Evolutionary conservation across 2,329 filamentous ascomycete genomes (phyloP), one percentile per base, ranked within the genome.

Genomic region (Stromatinia cepivora): DNA sequence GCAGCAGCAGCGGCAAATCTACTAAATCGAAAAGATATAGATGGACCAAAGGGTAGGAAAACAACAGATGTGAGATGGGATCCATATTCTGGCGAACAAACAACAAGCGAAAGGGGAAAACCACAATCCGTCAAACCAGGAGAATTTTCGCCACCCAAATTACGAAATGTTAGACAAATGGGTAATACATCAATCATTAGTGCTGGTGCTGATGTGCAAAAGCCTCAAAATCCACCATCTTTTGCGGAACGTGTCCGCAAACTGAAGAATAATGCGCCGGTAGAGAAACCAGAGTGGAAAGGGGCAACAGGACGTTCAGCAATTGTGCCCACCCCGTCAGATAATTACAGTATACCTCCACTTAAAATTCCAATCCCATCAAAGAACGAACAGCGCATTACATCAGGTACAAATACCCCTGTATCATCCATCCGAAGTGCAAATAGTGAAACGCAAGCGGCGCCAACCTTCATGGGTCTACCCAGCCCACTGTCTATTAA

Each of bases 251-350:
- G 83, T 3, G 78, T 85, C 61, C 81, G 81, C 67, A 81, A 79
- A 70, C 78, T 82, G 67, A 81, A 81, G 71, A 74, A 74, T 36
- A 72, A 70, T 67, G 52, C 61, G 25, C 69, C 72, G n/a, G 68
- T 68, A 34, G 72, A 75, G 48, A 82, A 84, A 31, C 87, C 88
- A 7, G 84, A 88, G 69, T 93, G 91, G 91, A 89, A 88, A 75
- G 91, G 91, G 25, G 87, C 88, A 50, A 92, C 88, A 77, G 91
- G 91, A 39, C 86, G 91, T 72, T 84, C 84, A 54, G 82, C 86
- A 48, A 83, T 92, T 69, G 85, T 91, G 46, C 84, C 85, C 57
- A 88, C 90, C 4, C 84, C 92, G 50, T 84, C 82, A 75, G 89
- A 92, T 76, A 86, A 87, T 48, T 81, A 81, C 54, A 80, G 82